A percentile compares a stretch with the other conserved stretches of the same genome.
Conservation (phyloP, 164 flowering plant species). For the Euptelea pleiosperma region DNA sequence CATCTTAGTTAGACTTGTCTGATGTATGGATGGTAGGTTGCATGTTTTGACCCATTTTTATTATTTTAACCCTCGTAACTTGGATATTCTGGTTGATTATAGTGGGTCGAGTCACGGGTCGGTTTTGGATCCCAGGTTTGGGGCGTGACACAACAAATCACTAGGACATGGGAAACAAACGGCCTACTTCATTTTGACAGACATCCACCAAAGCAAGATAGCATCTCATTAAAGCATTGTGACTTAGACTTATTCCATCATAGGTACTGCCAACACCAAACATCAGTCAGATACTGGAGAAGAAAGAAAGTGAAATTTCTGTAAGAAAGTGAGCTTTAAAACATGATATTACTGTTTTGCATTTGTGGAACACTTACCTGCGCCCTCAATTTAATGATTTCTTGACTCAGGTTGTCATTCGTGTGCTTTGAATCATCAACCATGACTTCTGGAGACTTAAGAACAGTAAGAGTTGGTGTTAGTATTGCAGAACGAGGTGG, state of each 20-base stretch:
- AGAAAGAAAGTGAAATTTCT: neutral
- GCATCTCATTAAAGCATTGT: neutral
- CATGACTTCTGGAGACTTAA: conserved; percentile 30
- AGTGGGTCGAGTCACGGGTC: no score
- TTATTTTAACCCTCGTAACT: no score
- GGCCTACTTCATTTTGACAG: neutral
- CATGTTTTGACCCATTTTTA: no score
- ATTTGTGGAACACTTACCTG: conserved; percentile 45
- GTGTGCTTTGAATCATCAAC: conserved; percentile 34
- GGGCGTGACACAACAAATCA: no score
- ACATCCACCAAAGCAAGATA: neutral
- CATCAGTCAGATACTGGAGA: neutral
- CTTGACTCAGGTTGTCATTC: conserved; percentile 49
- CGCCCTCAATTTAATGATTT: conserved; percentile 48
- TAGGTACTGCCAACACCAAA: neutral
- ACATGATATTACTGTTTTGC: no score
- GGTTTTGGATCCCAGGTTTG: no score
- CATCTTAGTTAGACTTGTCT: no score
- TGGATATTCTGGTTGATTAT: no score
- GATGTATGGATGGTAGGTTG: no score
- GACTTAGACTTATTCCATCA: no score
- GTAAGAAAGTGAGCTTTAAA: neutral
- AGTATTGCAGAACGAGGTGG: conserved; percentile 40
- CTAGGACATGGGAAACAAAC: no score
- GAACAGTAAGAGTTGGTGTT: conserved; percentile 16